Base-by-base conservation (phyloP, 306 rosid genomes). In the Fagus crenata region DNA sequence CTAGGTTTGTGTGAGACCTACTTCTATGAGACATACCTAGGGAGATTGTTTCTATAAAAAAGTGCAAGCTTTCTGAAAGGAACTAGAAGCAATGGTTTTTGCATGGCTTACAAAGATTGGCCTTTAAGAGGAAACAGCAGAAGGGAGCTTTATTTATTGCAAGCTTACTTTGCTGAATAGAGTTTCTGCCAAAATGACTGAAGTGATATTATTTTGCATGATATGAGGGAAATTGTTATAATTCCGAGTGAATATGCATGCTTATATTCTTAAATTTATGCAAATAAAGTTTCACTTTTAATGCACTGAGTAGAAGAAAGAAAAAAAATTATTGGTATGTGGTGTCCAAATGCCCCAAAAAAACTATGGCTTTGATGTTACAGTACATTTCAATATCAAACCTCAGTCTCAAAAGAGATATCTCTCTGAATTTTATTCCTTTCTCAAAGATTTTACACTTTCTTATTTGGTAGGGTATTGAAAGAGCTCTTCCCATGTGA, bases 401-500 rank as follows among this genome's bases (percentile, higher is more conserved):
- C 67, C 82, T 18, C 67, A 77, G 69, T 41, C 76, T 72, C 73
- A 69, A 41, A 39, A 77, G 69, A 77, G 22, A 77, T 63, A 67
- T 77, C 35, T 84, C 67, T 80, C 49, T 84, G 75, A 55, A 71
- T 42, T 72, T 41, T 69, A 56, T 63, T 84, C 65, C 67, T 59
- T 83, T 75, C 71, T 75, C 56, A 72, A 81, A 78, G 74, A 43
- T 43, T 84, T 81, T 77, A 60, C 90, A 75, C 53, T 85, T 78
- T 87, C 81, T 87, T 79, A 89, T 86, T 83, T 92, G 93, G 87
- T 89, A 86, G 91, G 92, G 89, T 89, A 89, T 87, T 91, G 97
- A 93, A 90, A 88, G 89, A 78, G 90, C 85, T 88, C 88, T 89
- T 87, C 87, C 93, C 90, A 32, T 95, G 90, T 86, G 82, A 85